These are phyloP conservation scores for Sporothrix pallida DNA, from an alignment of 2,329 filamentous ascomycete species.

Conservation along the genomic window DNA sequence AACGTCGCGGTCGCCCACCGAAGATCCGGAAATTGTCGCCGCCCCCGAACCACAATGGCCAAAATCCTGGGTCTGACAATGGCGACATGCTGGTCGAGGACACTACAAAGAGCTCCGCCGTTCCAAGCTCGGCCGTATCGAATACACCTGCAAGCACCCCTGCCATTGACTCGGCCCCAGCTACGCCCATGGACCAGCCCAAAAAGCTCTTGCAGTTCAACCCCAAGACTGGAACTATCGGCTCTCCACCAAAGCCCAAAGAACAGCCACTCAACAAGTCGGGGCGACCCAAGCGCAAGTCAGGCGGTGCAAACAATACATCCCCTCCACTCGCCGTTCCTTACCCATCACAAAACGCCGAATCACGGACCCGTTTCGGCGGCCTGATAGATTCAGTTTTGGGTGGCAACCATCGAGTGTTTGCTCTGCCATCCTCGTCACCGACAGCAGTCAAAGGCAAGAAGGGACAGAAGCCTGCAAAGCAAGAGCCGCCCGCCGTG, in stretches of 20 bases:
- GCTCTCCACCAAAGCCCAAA: conserved; percentile 60
- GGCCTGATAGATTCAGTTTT: conserved; percentile 31
- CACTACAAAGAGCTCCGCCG: background rate
- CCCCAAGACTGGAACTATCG: conserved; percentile 65
- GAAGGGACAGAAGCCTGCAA: background rate
- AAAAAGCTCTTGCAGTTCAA: conserved; percentile 63
- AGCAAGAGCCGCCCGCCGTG: background rate
- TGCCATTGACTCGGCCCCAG: background rate
- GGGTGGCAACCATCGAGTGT: conserved; percentile 13
- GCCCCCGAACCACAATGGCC: background rate
- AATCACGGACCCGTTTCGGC: conserved; percentile 32
- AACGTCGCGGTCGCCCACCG: conserved; percentile 38
- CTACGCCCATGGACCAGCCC: conserved; percentile 38
- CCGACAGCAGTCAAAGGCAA: background rate
- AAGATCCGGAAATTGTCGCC: conserved; percentile 41
- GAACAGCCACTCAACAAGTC: background rate
- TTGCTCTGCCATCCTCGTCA: background rate
- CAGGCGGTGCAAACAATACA: background rate
- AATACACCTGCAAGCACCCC: conserved; percentile 10
- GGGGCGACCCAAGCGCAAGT: conserved; percentile 29
- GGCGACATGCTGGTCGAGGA: conserved; percentile 2
- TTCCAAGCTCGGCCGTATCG: background rate
- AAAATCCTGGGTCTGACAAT: background rate
- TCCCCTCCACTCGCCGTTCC: background rate
- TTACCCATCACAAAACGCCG: conserved; percentile 31